Conservation (phyloP, 352 stramenopile species). For the Globisporangium nunn region DNA sequence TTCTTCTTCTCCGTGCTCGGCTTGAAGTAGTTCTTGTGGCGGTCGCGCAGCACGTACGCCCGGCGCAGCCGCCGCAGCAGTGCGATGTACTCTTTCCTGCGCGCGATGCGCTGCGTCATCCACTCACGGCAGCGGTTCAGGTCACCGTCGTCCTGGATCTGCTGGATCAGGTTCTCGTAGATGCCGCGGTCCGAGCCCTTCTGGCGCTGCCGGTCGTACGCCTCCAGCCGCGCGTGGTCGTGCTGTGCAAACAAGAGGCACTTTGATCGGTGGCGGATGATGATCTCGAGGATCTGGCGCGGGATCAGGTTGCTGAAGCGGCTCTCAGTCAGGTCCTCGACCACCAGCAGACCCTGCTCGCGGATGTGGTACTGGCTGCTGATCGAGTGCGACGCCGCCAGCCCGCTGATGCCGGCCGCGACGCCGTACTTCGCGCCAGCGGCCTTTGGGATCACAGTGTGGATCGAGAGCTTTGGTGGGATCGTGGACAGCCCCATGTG, state of each 20-base stretch:
- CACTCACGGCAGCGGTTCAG: slow-evolving; percentile 78
- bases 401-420: slow-evolving; percentile 39
- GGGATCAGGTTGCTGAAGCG: slow-evolving; percentile 82
- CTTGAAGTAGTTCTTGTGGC: slow-evolving; percentile 82
- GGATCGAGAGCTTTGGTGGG: slow-evolving; percentile 65
- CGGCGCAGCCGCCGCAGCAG: slow-evolving; percentile 54
- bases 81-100: slow-evolving; percentile 67
- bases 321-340: slow-evolving; percentile 79
- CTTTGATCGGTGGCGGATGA: slow-evolving; percentile 74
- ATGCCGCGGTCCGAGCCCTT: slow-evolving; percentile 77
- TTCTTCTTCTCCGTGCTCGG: slow-evolving; percentile 85
- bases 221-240: slow-evolving; percentile 68
- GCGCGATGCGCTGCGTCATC: slow-evolving; percentile 64
- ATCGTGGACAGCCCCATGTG: slow-evolving; percentile 44
- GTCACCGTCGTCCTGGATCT: slow-evolving; percentile 84
- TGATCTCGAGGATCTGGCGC: slow-evolving; percentile 72
- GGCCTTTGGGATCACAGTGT: slow-evolving; percentile 72
- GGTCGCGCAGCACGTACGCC: slow-evolving; percentile 61
- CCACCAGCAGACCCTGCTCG: slow-evolving; percentile 70
- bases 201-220: slow-evolving; percentile 67
- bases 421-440: slow-evolving; percentile 59
- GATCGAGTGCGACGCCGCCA: slow-evolving; percentile 51
- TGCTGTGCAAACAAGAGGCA: slow-evolving; percentile 65
- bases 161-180: slow-evolving; percentile 86
- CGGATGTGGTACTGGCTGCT: slow-evolving; percentile 86